Conservation (phyloP, 2,329 filamentous ascomycete genomes). For the Fonsecaea monophora region DNA sequence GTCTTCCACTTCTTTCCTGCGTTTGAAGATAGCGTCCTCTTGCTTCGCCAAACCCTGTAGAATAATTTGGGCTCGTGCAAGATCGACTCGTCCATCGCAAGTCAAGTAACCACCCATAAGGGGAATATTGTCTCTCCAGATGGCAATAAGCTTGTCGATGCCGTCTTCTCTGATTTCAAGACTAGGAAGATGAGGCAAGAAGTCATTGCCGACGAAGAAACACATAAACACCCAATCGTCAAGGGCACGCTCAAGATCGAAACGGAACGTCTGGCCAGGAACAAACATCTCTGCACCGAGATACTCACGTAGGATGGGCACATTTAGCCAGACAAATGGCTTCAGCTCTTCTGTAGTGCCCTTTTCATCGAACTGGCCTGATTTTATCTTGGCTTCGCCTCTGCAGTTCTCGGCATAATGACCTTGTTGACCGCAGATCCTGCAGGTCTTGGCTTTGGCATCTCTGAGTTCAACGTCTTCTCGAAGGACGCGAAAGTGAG, state of each 20-base stretch:
- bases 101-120: constrained; percentile 95
- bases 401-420: constrained; percentile 87
- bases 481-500: constrained; percentile 92
- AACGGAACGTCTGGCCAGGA: constrained; percentile 80
- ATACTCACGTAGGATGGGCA: constrained; percentile 89
- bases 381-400: constrained; percentile 78
- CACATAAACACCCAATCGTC: constrained; percentile 99
- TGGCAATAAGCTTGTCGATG: constrained; percentile 93
- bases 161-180: constrained; percentile 96
- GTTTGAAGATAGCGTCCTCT: constrained; percentile 90
- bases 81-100: constrained; percentile 89
- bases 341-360: constrained; percentile 73
- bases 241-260: constrained; percentile 90
- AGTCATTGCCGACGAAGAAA: constrained; percentile 98
- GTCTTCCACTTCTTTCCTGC: constrained; percentile 85
- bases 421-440: constrained; percentile 87
- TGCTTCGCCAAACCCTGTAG: constrained; percentile 86
- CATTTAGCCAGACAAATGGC: constrained; percentile 98
- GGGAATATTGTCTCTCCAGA: constrained; percentile 93
- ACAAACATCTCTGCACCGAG: constrained; percentile 87
- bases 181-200: constrained; percentile 94
- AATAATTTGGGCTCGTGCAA: constrained; percentile 85
- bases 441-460: constrained; percentile 79
- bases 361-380: constrained; percentile 82
- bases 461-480: constrained; percentile 97